phyloP scores from a whole-genome alignment of 1,284 basidiomycete species.

The Ceratobasidium sp. region DNA sequence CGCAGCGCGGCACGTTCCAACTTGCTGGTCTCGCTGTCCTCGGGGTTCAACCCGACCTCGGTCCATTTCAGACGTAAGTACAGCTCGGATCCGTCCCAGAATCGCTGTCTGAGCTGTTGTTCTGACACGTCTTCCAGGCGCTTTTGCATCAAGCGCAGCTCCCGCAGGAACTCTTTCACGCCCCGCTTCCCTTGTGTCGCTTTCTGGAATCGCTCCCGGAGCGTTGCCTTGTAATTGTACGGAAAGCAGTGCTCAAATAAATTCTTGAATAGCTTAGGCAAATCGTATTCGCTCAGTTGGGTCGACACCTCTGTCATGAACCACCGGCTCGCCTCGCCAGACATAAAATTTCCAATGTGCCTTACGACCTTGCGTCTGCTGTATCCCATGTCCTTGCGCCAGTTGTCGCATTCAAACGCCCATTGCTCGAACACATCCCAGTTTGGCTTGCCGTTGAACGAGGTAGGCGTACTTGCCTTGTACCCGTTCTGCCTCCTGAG shows the following conservation, averaged over 20 bases:
- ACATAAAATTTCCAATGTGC: slow-evolving; percentile 31
- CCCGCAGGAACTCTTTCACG: slow-evolving; percentile 51
- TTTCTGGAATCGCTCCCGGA: slow-evolving; percentile 47
- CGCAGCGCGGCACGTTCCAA: slow-evolving; percentile 31
- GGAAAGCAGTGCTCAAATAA: slow-evolving; percentile 64
- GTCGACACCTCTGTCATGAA: slow-evolving; percentile 29
- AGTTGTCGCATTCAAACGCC: slow-evolving; percentile 16
- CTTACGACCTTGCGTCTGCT: slow-evolving; percentile 7
- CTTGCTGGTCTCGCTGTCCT: slow-evolving; percentile 27
- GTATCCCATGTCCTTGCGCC: slow-evolving; percentile 10
- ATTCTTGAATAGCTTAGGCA: neutral
- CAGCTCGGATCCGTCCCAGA: slow-evolving; percentile 40
- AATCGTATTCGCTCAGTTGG: slow-evolving; percentile 8
- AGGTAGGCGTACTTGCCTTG: neutral
- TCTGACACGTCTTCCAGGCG: slow-evolving; percentile 14
- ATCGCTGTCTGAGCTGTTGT: neutral
- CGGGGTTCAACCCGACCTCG: slow-evolving; percentile 18
- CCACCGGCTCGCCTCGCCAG: slow-evolving; percentile 9
- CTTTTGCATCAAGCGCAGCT: slow-evolving; percentile 10
- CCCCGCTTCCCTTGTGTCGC: slow-evolving; percentile 47
- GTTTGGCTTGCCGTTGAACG: slow-evolving; percentile 27
- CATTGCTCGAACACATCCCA: slow-evolving; percentile 33
- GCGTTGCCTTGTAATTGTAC: slow-evolving; percentile 55
- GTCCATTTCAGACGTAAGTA: slow-evolving; percentile 39
- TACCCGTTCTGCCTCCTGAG: neutral